These are phyloP conservation scores for Datura wrightii DNA, from an alignment of 257 asterid species.

Conservation along the genomic window DNA sequence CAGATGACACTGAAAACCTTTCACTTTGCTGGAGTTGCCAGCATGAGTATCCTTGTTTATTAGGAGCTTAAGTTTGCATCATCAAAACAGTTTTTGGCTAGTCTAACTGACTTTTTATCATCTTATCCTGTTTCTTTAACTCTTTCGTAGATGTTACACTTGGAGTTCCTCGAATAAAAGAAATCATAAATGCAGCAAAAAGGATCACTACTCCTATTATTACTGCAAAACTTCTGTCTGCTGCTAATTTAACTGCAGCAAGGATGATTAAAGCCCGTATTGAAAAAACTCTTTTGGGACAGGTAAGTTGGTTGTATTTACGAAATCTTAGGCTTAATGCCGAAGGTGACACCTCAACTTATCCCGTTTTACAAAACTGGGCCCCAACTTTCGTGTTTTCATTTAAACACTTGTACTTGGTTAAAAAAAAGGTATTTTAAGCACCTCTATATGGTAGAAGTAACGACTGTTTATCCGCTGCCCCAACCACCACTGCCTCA, in stretches of 20 bases:
- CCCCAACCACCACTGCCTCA: no score
- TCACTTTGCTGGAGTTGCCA: conserved; percentile 99
- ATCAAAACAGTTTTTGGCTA: conserved; percentile 31
- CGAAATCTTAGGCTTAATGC: not conserved
- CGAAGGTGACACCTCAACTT: no score
- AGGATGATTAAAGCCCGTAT: conserved; percentile 76
- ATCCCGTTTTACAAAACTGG: no score
- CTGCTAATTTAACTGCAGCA: conserved; percentile 54
- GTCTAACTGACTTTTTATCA: conserved; percentile 23
- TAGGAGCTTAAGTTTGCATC: conserved; percentile 31
- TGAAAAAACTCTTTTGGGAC: conserved; percentile 82
- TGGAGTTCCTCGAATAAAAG: conserved; percentile 94
- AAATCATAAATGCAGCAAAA: conserved; percentile 86
- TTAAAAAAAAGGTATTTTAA: no score
- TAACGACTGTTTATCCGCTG: no score
- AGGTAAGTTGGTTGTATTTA: conserved; percentile 51
- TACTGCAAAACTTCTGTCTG: conserved; percentile 59
- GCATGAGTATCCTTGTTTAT: conserved; percentile 94
- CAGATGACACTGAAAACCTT: conserved; percentile 98
- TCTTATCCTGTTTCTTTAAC: conserved; percentile 54
- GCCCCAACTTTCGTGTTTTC: no score
- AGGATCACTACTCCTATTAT: conserved; percentile 87
- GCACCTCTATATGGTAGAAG: no score
- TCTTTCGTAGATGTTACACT: conserved; percentile 82
- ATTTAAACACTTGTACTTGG: no score